A percentile compares a stretch with the other conserved stretches of the same genome.
phyloP scores from a whole-genome alignment of 2,329 filamentous ascomycete species.

The Leptographium galeiforme region DNA sequence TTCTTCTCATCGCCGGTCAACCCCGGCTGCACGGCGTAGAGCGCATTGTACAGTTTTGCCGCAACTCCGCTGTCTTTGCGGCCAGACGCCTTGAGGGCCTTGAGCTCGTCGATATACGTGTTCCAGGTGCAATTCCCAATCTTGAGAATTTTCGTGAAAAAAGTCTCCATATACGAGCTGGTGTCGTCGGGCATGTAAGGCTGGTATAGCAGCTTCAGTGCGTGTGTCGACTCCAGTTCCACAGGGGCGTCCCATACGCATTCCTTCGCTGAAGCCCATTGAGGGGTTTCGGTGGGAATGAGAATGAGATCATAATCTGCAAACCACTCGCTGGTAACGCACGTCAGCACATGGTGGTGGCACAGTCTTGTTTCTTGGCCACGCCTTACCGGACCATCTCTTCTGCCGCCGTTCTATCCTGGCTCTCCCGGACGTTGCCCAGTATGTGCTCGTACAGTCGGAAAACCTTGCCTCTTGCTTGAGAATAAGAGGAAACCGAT shows the following conservation, averaged over 20 bases:
- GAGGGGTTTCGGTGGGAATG: background rate
- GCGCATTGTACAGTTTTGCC: background rate
- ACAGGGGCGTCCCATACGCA: constrained; percentile 8
- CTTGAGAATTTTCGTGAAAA: constrained; percentile 5
- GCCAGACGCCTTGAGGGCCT: background rate
- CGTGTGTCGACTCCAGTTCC: constrained; percentile 1
- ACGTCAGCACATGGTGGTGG: background rate
- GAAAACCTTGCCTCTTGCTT: background rate
- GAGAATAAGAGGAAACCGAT: background rate
- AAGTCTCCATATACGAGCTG: background rate
- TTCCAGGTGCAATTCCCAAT: constrained; percentile 5
- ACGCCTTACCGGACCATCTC: background rate
- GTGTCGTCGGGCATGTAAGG: background rate
- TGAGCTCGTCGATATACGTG: constrained; percentile 3
- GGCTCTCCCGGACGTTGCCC: background rate
- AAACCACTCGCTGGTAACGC: background rate
- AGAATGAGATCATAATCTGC: background rate
- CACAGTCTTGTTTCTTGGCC: background rate
- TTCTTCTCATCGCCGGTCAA: background rate
- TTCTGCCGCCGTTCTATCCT: background rate
- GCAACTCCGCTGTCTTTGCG: background rate
- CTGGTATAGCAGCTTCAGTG: constrained; percentile 1
- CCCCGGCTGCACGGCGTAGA: background rate
- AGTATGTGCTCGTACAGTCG: background rate
- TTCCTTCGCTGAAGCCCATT: background rate